Base-by-base conservation (phyloP, 805 yeast species). In the Pichia paraexigua region DNA sequence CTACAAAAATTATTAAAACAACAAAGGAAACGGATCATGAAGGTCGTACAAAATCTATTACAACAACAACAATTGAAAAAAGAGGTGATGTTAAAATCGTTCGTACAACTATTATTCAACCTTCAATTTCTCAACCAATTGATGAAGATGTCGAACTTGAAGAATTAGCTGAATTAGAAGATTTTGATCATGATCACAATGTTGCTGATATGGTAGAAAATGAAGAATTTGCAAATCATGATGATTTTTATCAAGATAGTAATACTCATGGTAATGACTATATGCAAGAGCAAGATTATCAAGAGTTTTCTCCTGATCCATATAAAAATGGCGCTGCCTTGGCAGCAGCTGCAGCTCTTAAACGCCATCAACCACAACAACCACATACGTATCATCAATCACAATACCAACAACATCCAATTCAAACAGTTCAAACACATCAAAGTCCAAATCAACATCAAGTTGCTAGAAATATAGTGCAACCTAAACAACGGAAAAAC, bases 1-100 rank as follows among this genome's bases (percentile, higher is more conserved):
- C 53, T 49, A 63, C 67, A 2, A 64, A 64, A 12, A 71, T 77
- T 9, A 72, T 76, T 12, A 74, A 73, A 53, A 77, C 82, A 1
- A 76, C 80, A 12, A 75, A 72, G 56, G 77, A 77, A 27, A 69
- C 69, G 51, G 83, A 77, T 51, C 64, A 69, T 7, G 67, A 65
- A 41, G 85, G 85, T 0, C 70, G 82, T 41, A 79, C 84, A 0
- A 72, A 68, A 51, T 78, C 83, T 3, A 76, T 80, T 43, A 78
- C 83, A 2, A 77, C 74, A 42, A 76, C 76, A 41, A 78, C 81
- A 0, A 69, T 79, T 27, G 72, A 77, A 55, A 70, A 72, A 46
- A 60, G 75, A 55, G 79, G 79, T 32, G 75, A 79, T 1, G 69
- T 63, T 45, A 80, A 78, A 50, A 69, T 76, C 45, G 72, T 74